Evolutionary conservation across 2,329 filamentous ascomycete genomes (phyloP), one percentile per base, ranked within the genome.

Genomic region (Aspergillus fischeri): DNA sequence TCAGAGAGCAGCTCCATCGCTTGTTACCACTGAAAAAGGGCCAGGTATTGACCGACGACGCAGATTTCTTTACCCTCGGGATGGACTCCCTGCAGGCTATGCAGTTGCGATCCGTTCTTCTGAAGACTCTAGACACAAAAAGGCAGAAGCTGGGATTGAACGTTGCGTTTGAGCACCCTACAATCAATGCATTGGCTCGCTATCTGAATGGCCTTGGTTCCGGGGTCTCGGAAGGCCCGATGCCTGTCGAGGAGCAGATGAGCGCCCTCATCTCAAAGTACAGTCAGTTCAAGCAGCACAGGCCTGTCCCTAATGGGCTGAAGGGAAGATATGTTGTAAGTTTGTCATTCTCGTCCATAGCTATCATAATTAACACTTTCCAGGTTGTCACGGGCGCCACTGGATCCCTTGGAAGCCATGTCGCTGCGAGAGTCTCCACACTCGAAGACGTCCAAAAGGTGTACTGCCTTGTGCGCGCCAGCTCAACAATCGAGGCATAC

Each of bases 371-470:
- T 11, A 47, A 51, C 51, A 20, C 29, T 27, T 27, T 20, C 45
- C 53, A 55, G 72, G 72, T 85, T 1, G 68, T 89, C 3, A 89
- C 86, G 0, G 87, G 87, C 1, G 81, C 82, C 0, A 89, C 87
- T 0, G 87, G 87, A 1, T 86, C 85, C 1, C 75, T 89, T 0
- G 87, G 87, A 1, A 78, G 83, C 0, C 85, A 87, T 61, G 73
- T 87, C 1, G 76, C 85, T 1, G 67, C 78, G 29, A 68, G 77
- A 24, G 72, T 86, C 3, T 63, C 71, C 1, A 63, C 69, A 2
- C 59, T 68, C 17, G 4, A 62, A 0, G 63, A 66, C 1, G 71
- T 85, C 0, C 63, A 67, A 3, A 77, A 74, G 44, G 73, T 88
- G 9, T 81, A 83, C 65, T 86, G 85, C 66, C 76, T 87, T 3